Percentiles rank a stretch among this genome's conserved stretches.
These are phyloP conservation scores for Heritiera littoralis DNA, from an alignment of 345 rosid species.

Conservation along the genomic window DNA sequence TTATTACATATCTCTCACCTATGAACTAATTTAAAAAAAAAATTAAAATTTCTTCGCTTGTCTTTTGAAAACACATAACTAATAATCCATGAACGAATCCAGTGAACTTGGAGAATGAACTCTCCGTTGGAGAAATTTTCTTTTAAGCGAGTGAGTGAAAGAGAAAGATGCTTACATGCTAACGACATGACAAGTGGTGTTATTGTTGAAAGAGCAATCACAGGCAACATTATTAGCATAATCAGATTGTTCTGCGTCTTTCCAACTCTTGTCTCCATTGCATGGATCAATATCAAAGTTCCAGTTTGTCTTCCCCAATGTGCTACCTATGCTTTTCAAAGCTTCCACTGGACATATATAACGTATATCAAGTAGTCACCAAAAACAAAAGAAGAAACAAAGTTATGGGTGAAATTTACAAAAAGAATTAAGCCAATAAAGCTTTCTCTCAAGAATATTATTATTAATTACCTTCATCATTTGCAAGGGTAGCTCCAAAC, in stretches of 20 bases:
- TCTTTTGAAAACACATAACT: no score
- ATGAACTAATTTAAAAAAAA: no score
- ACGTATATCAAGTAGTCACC: no score
- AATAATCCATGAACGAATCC: no score
- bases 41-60: no score
- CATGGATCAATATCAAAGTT: conserved; percentile 56
- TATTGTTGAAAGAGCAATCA: conserved; percentile 34
- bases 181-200: conserved; percentile 39
- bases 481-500: conserved; percentile 29
- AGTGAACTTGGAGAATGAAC: neutral
- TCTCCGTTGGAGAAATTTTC: neutral
- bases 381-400: neutral
- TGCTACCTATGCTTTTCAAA: conserved; percentile 40
- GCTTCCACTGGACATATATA: conserved; percentile 40
- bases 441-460: no score
- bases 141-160: no score
- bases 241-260: conserved; percentile 6
- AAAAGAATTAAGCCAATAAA: no score
- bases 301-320: conserved; percentile 50
- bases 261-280: conserved; percentile 17
- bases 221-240: conserved; percentile 30
- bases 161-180: neutral
- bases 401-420: neutral
- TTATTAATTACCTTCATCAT: conserved; percentile 35
- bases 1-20: no score